A percentile compares a stretch with the other conserved stretches of the same genome.
These are phyloP conservation scores for Aspergillus sp. DNA, from an alignment of 2,329 filamentous ascomycete species.

Conservation along the genomic window DNA sequence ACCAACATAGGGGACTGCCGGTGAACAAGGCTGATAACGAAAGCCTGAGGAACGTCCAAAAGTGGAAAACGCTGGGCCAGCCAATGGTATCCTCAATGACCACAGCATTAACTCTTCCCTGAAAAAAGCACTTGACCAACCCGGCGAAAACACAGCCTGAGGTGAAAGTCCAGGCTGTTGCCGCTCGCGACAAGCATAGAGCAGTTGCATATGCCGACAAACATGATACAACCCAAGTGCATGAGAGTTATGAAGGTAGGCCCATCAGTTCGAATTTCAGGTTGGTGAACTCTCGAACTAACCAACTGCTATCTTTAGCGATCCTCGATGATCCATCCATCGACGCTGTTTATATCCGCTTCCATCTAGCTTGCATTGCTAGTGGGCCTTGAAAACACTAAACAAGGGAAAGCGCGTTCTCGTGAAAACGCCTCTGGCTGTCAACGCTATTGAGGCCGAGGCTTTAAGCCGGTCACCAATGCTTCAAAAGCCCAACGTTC, in stretches of 20 bases:
- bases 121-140: slow-evolving; percentile 29
- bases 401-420: slow-evolving; percentile 56
- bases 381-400: slow-evolving; percentile 53
- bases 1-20: not conserved
- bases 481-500: slow-evolving; percentile 31
- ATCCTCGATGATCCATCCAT: slow-evolving; percentile 31
- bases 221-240: slow-evolving; percentile 48
- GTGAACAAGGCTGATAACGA: not conserved
- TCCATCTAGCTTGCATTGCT: slow-evolving; percentile 38
- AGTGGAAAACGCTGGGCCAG: not conserved
- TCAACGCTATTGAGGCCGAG: slow-evolving; percentile 48
- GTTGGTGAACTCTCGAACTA: not conserved
- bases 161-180: slow-evolving; percentile 54
- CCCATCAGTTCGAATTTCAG: not conserved
- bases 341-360: slow-evolving; percentile 50
- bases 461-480: slow-evolving; percentile 10
- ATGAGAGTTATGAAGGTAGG: not conserved
- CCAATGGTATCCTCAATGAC: not conserved
- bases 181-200: slow-evolving; percentile 50
- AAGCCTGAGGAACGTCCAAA: not conserved
- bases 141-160: slow-evolving; percentile 56
- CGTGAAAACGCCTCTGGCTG: slow-evolving; percentile 55
- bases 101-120: not conserved
- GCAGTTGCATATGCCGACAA: slow-evolving; percentile 53
- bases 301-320: slow-evolving; percentile 4